phyloP scores from a whole-genome alignment of 768 basidiomycete genomes.

The Lactarius hatsudake region DNA sequence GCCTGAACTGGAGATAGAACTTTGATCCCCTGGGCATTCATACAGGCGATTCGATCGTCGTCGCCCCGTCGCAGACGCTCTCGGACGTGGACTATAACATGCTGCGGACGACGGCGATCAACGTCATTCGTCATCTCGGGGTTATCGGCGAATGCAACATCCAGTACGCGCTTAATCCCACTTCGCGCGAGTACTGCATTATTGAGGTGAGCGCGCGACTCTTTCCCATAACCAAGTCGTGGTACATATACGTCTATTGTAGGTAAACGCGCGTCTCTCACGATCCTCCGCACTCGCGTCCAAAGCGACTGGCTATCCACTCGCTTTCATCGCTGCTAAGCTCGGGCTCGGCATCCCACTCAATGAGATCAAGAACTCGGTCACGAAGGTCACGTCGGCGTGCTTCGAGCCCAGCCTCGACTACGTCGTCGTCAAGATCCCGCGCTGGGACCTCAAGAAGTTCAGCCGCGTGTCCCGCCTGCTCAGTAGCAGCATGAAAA shows the following conservation, averaged over 20 bases:
- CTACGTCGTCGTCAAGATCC: constrained; percentile 97
- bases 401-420: constrained; percentile 99
- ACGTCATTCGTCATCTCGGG: constrained; percentile 97
- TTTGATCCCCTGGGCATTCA: constrained; percentile 99
- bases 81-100: constrained; percentile 99
- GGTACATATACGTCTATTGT: neutral
- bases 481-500: constrained; percentile 97
- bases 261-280: constrained; percentile 96
- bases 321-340: constrained; percentile 98
- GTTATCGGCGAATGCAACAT: constrained; percentile 99
- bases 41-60: constrained; percentile 97
- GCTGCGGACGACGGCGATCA: constrained; percentile 96
- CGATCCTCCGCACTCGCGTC: constrained; percentile 97
- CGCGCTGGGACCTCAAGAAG: constrained; percentile 98
- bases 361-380: constrained; percentile 96
- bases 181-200: constrained; percentile 95
- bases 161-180: constrained; percentile 95
- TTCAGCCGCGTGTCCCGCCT: constrained; percentile 90
- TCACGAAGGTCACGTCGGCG: constrained; percentile 93
- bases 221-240: neutral
- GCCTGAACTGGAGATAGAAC: constrained; percentile 56
- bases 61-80: constrained; percentile 96
- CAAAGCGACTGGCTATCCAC: constrained; percentile 96
- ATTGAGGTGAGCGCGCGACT: constrained; percentile 65
- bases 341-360: constrained; percentile 95